Conservation (phyloP, 345 rosid species). For the Camelina laxa region DNA sequence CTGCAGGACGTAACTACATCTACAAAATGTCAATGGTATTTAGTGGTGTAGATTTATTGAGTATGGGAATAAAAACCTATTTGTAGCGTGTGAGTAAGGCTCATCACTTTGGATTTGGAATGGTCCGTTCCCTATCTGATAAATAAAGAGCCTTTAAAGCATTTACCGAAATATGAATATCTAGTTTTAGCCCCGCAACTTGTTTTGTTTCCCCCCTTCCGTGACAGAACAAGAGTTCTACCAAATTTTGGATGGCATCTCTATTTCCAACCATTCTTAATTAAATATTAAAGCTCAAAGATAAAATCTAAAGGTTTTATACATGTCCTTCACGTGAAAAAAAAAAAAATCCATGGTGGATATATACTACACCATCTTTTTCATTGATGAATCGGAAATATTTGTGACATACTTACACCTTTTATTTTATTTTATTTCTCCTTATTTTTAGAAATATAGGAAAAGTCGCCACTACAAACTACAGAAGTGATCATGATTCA, state of each 20-base stretch:
- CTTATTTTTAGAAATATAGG: no score
- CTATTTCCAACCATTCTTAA: slow-evolving; percentile 8
- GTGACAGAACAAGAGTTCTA: slow-evolving; percentile 13
- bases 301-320: neutral
- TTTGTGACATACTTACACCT: neutral
- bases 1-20: neutral
- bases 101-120: slow-evolving; percentile 30
- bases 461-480: no score
- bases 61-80: neutral
- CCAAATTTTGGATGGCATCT: slow-evolving; percentile 11
- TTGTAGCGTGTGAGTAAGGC: neutral
- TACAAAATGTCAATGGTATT: slow-evolving; percentile 15
- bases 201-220: slow-evolving; percentile 8
- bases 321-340: slow-evolving; percentile 28
- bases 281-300: slow-evolving; percentile 13
- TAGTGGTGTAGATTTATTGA: slow-evolving; percentile 3
- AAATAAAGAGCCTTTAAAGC: neutral
- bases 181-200: slow-evolving; percentile 22
- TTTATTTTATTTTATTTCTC: no score
- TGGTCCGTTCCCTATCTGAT: slow-evolving; percentile 15
- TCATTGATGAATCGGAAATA: no score
- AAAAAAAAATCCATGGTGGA: slow-evolving; percentile 6
- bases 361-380: neutral
- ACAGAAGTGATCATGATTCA: no score
- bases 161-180: neutral